Conservation (phyloP, 176 grass and related monocot genomes). For the Oryza nivara region DNA sequence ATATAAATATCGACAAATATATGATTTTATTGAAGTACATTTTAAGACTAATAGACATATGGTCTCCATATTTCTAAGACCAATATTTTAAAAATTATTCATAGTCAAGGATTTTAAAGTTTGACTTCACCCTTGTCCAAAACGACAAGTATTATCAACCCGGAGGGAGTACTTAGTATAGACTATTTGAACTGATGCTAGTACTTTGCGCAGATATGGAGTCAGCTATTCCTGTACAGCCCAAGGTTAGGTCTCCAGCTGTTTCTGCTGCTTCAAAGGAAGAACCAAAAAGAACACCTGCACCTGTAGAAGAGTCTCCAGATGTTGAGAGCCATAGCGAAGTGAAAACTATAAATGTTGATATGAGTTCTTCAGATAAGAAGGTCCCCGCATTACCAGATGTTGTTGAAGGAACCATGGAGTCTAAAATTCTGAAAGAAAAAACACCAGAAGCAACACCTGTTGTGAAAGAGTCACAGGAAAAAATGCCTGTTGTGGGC, state of each 20-base stretch:
- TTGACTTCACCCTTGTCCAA: too few species aligned
- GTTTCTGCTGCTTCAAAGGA: conserved; percentile 87
- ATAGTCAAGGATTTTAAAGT: too few species aligned
- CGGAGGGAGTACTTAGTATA: not conserved
- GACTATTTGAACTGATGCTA: conserved; percentile 33
- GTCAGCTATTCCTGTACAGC: conserved; percentile 63
- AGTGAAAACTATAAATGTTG: conserved; percentile 52
- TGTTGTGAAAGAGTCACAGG: conserved; percentile 57
- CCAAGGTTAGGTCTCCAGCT: conserved; percentile 75
- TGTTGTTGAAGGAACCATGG: conserved; percentile 60
- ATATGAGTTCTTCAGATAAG: conserved; percentile 61
- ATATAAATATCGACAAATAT: too few species aligned
- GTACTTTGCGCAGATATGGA: conserved; percentile 68
- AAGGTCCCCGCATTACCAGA: conserved; percentile 43
- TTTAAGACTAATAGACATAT: too few species aligned
- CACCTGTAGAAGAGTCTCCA: conserved; percentile 58
- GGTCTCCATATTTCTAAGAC: too few species aligned
- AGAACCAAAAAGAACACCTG: conserved; percentile 55
- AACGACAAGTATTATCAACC: too few species aligned
- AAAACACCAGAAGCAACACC: conserved; percentile 58
- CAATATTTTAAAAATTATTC: too few species aligned
- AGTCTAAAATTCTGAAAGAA: conserved; percentile 52
- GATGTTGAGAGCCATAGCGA: conserved; percentile 58
- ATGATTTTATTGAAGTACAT: too few species aligned
- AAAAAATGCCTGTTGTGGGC: conserved; percentile 57